These are phyloP conservation scores for Baudoinia panamericana DNA, from an alignment of 495 filamentous ascomycete species.

Conservation along the genomic window DNA sequence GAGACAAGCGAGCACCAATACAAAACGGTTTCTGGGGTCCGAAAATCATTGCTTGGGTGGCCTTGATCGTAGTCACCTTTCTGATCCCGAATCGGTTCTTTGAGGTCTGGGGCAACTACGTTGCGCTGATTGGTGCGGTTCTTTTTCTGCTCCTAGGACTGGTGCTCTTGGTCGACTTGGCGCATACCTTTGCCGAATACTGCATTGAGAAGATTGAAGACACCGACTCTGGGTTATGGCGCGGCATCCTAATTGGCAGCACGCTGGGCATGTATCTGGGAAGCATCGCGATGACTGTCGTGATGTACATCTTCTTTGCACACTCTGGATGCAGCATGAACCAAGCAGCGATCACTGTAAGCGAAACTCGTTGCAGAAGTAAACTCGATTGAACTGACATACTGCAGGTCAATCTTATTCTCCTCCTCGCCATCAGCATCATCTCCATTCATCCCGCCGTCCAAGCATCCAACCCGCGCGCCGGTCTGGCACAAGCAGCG, in stretches of 20 bases:
- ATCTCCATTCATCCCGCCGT: constrained; percentile 82
- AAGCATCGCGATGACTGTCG: constrained; percentile 79
- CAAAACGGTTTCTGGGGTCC: constrained; percentile 95
- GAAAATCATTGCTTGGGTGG: constrained; percentile 74
- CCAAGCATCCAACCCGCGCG: constrained; percentile 84
- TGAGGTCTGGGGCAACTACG: constrained; percentile 88
- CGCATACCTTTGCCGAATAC: constrained; percentile 95
- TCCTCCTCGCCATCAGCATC: constrained; percentile 67
- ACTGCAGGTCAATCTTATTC: constrained; percentile 61
- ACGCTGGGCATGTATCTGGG: constrained; percentile 88
- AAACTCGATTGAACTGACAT: constrained; percentile 16
- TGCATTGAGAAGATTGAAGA: constrained; percentile 89
- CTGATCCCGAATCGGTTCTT: constrained; percentile 94
- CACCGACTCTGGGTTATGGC: constrained; percentile 72
- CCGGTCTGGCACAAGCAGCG: constrained; percentile 86
- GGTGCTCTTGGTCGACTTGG: constrained; percentile 85
- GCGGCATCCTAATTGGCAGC: constrained; percentile 74
- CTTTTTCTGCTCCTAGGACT: constrained; percentile 87
- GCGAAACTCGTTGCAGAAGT: constrained; percentile 1
- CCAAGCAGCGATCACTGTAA: constrained; percentile 58
- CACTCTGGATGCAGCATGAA: constrained; percentile 79
- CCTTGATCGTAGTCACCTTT: constrained; percentile 78
- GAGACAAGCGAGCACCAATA: constrained; percentile 71
- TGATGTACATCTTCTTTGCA: constrained; percentile 98
- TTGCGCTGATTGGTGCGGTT: constrained; percentile 78